Conservation (phyloP, 2,329 filamentous ascomycete species). For the Ceratocystis lukuohia region DNA sequence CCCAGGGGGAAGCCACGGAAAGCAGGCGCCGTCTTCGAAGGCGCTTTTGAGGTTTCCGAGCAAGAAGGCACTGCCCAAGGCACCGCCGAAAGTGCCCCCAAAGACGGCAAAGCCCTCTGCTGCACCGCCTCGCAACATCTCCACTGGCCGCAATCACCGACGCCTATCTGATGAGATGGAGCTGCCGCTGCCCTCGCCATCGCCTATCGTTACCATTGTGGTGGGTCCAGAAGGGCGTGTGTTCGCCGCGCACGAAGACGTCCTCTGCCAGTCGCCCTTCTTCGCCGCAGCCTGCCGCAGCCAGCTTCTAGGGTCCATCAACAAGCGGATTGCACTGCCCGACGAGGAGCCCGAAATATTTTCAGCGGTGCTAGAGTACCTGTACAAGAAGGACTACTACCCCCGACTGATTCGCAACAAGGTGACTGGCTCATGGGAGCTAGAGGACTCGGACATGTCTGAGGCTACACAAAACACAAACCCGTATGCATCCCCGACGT, state of each 20-base stretch:
- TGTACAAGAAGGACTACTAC: constrained; percentile 95
- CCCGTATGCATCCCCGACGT: constrained; percentile 31
- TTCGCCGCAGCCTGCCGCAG: constrained; percentile 60
- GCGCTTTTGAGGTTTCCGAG: not conserved
- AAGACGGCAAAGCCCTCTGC: not conserved
- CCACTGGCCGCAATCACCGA: constrained; percentile 25
- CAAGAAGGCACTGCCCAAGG: not conserved
- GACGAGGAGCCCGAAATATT: constrained; percentile 82
- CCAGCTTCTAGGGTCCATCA: constrained; percentile 52
- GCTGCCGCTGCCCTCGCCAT: constrained; percentile 32
- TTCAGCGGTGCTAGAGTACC: constrained; percentile 85
- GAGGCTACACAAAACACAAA: constrained; percentile 34
- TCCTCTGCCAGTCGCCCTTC: constrained; percentile 73
- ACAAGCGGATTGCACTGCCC: constrained; percentile 57
- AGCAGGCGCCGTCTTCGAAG: not conserved
- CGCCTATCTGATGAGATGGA: constrained; percentile 22
- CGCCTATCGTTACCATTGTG: constrained; percentile 74
- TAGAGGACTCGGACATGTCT: constrained; percentile 52
- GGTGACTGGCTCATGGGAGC: constrained; percentile 74
- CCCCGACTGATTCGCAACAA: constrained; percentile 79
- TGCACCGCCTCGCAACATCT: not conserved
- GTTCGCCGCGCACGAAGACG: constrained; percentile 91
- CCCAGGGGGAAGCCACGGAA: not conserved
- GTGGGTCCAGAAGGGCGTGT: constrained; percentile 75
- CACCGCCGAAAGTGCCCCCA: not conserved